Conservation (phyloP, 148 eudicot genomes). For the Talinum fruticosum region DNA sequence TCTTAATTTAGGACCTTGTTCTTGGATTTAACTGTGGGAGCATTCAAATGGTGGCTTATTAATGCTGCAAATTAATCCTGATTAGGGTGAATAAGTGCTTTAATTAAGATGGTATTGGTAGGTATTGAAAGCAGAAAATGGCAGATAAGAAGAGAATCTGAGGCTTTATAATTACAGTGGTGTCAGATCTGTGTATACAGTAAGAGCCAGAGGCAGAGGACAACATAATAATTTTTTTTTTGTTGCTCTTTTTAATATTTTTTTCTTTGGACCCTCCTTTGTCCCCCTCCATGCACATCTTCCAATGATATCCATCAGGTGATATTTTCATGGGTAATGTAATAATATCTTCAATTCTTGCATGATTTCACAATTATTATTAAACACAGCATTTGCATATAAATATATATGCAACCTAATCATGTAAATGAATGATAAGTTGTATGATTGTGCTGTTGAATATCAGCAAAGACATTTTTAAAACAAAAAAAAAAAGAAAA, state of each 20-base stretch:
- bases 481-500: neutral
- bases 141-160: slow-evolving; percentile 34
- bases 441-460: slow-evolving; percentile 20
- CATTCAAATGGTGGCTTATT: neutral
- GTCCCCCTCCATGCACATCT: slow-evolving; percentile 19
- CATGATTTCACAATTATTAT: slow-evolving; percentile 34
- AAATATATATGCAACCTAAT: slow-evolving; percentile 11
- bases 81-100: neutral
- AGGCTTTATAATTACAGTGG: slow-evolving; percentile 19
- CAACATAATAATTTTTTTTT: slow-evolving; percentile 6
- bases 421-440: slow-evolving; percentile 19
- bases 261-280: slow-evolving; percentile 10
- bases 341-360: neutral
- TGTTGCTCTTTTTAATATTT: neutral
- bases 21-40: neutral
- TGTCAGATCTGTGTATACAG: slow-evolving; percentile 27
- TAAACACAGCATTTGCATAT: slow-evolving; percentile 15
- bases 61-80: neutral
- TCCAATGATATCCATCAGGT: slow-evolving; percentile 18
- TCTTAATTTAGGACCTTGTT: too few relatives aligned
- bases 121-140: slow-evolving; percentile 22
- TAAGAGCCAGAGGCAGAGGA: neutral
- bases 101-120: neutral
- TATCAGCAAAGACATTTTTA: neutral
- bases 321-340: slow-evolving; percentile 2